Evolutionary conservation across 2,329 filamentous ascomycete species (phyloP).

Genomic region (Arthrobotrys entomopaga): DNA sequence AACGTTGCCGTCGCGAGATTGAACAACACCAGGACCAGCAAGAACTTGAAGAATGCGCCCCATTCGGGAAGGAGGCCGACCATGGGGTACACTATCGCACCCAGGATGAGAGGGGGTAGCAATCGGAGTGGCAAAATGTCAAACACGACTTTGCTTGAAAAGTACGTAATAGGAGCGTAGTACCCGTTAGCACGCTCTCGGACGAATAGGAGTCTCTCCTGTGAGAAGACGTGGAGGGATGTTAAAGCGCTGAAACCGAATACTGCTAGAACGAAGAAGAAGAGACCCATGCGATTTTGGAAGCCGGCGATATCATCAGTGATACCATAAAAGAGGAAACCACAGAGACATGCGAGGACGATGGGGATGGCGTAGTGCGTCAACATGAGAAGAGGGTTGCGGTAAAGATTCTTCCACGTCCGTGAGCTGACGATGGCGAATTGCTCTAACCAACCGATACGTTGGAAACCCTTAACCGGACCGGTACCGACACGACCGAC

Average conservation of each 20-base stretch:
- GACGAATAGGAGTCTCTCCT: conserved; percentile 88
- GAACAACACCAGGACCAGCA: conserved; percentile 91
- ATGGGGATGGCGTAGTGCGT: conserved; percentile 98
- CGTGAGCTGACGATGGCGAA: conserved; percentile 88
- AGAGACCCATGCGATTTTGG: conserved; percentile 94
- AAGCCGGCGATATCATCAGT: conserved; percentile 97
- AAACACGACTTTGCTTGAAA: conserved; percentile 95
- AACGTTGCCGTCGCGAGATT: conserved; percentile 94
- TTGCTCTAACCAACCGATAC: conserved; percentile 81
- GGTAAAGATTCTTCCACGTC: conserved; percentile 97
- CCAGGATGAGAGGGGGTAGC: conserved; percentile 93
- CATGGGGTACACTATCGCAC: conserved; percentile 97
- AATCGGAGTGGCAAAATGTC: conserved; percentile 95
- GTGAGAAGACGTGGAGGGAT: conserved; percentile 89
- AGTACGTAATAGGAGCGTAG: conserved; percentile 93
- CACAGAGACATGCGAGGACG: conserved; percentile 82
- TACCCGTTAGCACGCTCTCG: conserved; percentile 96
- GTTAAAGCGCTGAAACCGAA: conserved; percentile 98
- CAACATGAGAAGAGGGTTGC: conserved; percentile 97
- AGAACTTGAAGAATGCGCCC: conserved; percentile 87
- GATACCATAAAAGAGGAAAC: conserved; percentile 94
- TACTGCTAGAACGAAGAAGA: conserved; percentile 94
- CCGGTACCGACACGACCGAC: conserved; percentile 64
- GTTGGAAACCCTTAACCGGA: conserved; percentile 81
- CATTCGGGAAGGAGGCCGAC: conserved; percentile 86